A percentile compares a stretch with the other conserved stretches of the same genome.
These are phyloP conservation scores for Leccinum incarnatum DNA, from an alignment of 768 basidiomycete genomes.

Conservation along the genomic window DNA sequence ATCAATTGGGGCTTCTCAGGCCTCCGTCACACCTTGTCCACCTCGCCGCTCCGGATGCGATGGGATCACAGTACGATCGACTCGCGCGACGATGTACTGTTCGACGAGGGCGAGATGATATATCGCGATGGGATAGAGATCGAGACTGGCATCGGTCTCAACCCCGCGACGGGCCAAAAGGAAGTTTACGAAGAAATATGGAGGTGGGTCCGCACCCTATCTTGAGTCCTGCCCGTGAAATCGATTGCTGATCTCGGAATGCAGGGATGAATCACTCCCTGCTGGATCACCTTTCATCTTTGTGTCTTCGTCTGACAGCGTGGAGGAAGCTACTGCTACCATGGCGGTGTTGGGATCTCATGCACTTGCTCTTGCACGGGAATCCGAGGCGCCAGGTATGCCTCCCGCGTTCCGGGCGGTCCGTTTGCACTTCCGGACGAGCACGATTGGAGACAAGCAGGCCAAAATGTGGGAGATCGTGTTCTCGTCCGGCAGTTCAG, in stretches of 20 bases:
- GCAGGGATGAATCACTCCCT: constrained; percentile 21
- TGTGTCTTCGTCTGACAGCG: constrained; percentile 16
- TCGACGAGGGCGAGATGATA: constrained; percentile 21
- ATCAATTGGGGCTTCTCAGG: constrained; percentile 27
- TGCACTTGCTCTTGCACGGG: constrained; percentile 22
- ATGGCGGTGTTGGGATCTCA: constrained; percentile 27
- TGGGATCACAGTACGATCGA: constrained; percentile 24
- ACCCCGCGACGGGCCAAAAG: constrained; percentile 20
- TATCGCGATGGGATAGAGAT: constrained; percentile 23
- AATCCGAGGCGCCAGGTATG: neutral
- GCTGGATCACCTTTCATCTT: constrained; percentile 18
- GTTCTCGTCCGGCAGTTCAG: constrained; percentile 14
- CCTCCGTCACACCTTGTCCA: constrained; percentile 21
- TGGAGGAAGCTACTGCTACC: constrained; percentile 14
- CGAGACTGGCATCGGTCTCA: constrained; percentile 23
- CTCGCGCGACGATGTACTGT: constrained; percentile 11
- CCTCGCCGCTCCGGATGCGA: constrained; percentile 10
- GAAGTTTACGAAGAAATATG: constrained; percentile 24
- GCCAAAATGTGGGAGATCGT: constrained; percentile 4
- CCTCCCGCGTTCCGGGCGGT: constrained; percentile 14
- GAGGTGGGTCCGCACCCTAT: constrained; percentile 8
- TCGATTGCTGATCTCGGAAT: neutral
- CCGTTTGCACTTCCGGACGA: constrained; percentile 10
- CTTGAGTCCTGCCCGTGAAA: too few species aligned
- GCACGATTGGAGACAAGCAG: neutral